Conservation (phyloP, 2,329 filamentous ascomycete species). For the Mariannaea sp. region DNA sequence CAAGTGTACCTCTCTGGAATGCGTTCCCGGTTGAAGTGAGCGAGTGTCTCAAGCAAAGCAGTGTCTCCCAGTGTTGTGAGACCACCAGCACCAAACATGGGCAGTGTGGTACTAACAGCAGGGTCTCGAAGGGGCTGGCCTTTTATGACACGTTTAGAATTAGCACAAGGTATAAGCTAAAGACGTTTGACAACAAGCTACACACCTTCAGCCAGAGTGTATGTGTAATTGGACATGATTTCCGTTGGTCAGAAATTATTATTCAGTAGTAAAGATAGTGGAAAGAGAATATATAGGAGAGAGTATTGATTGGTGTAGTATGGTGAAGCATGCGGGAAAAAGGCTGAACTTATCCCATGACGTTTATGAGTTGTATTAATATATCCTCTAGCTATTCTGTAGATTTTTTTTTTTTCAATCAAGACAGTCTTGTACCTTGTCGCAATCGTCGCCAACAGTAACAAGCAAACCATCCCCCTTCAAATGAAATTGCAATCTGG, state of each 20-base stretch:
- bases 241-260: neutral
- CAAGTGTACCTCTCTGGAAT: slow-evolving; percentile 4
- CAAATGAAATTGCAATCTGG: no score
- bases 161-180: no score
- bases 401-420: no score
- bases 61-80: slow-evolving; percentile 3
- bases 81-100: slow-evolving; percentile 1
- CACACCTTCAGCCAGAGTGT: slow-evolving; percentile 4
- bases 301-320: no score
- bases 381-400: no score
- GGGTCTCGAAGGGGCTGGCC: neutral
- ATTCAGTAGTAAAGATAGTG: neutral
- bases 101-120: neutral
- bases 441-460: no score
- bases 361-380: no score
- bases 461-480: no score
- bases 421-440: no score
- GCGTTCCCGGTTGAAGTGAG: slow-evolving; percentile 44
- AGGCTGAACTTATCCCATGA: no score
- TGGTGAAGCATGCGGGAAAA: no score
- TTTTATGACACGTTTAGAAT: neutral
- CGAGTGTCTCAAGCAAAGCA: slow-evolving; percentile 55
- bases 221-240: neutral
- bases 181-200: neutral
- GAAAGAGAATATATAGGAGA: no score